Evolutionary conservation across 169 alveolate genomes (phyloP), one percentile per base, ranked within the genome.

Genomic region (Pseudocohnilembus persalinus): DNA sequence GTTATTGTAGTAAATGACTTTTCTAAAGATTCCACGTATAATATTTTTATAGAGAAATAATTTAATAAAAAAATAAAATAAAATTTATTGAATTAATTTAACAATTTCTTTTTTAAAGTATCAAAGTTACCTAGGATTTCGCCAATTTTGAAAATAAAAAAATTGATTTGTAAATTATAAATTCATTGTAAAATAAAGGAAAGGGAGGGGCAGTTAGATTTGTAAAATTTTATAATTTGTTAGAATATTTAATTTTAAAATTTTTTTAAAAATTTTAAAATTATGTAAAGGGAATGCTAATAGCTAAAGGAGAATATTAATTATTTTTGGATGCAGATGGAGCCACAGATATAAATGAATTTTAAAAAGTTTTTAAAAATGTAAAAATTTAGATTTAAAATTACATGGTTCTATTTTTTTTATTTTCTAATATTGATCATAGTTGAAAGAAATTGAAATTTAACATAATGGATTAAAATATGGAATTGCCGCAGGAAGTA

Each of bases 241-340:
- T 20, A 29, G 16, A 1, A 77, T 20, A 4, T 11, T 25, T 1
- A 11, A n/a, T 35, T 1, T 29, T 49, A 24, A 24, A 64, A 28
- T 20, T 0, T 49, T 64, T 0, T 30, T 29, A 75, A 30, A 75
- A 30, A 1, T 31, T 30, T 4, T 75, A 6, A 75, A 75, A 29
- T 29, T 75, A 75, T 30, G 15, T 31, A 15, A 29, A 89, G 81
- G 97, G 97, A 0, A 93, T 94, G 87, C 78, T 93, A 72, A 81
- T 84, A 79, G 85, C 94, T 11, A 77, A 90, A 76, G 98, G 98
- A 28, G 84, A 92, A 76, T 88, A 91, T 34, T 78, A 89, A 49
- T 82, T 96, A 79, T 92, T 96, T 92, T 89, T 92, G n/a, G 98
- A 96, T 89, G 97, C 98, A 29, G 98, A 96, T 92, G 96, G 96